phyloP scores from a whole-genome alignment of 257 asterid genomes.

The Salvia hispanica region DNA sequence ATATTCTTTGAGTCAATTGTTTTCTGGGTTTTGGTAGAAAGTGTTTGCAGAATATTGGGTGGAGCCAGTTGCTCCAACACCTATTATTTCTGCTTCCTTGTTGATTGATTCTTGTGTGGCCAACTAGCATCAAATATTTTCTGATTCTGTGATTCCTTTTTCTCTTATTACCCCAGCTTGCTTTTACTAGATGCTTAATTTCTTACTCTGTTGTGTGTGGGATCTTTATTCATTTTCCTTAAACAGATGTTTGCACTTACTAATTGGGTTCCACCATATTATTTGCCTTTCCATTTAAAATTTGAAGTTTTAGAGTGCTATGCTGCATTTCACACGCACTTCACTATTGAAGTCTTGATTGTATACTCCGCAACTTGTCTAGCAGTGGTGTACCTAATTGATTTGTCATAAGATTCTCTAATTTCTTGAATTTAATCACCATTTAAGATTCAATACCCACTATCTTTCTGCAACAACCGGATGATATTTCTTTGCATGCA shows the following conservation, averaged over 20 bases:
- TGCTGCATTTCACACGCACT: neutral
- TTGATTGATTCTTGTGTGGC: slow-evolving; percentile 23
- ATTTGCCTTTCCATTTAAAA: neutral
- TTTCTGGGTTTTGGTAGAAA: slow-evolving; percentile 38
- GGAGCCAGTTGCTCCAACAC: slow-evolving; percentile 31
- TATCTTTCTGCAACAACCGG: neutral
- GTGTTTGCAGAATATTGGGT: slow-evolving; percentile 36
- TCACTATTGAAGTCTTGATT: slow-evolving; percentile 14
- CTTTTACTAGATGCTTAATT: slow-evolving; percentile 23
- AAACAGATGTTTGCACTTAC: neutral
- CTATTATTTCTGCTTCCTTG: slow-evolving; percentile 16
- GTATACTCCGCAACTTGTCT: slow-evolving; percentile 7
- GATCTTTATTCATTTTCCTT: slow-evolving; percentile 25
- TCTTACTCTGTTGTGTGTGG: slow-evolving; percentile 23
- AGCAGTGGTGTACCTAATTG: neutral
- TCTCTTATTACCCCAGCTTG: neutral
- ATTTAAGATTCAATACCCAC: neutral
- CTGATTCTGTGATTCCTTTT: slow-evolving; percentile 38
- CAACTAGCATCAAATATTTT: slow-evolving; percentile 33
- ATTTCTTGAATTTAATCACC: neutral
- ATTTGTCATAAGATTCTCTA: slow-evolving; percentile 7
- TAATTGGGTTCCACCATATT: slow-evolving; percentile 14
- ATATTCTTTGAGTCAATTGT: slow-evolving; percentile 29
- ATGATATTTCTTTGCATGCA: slow-evolving; percentile 10
- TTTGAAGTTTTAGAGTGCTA: slow-evolving; percentile 17